Evolutionary conservation across 208 protist species (phyloP).

Genomic region (Crithidia fasciculata): DNA sequence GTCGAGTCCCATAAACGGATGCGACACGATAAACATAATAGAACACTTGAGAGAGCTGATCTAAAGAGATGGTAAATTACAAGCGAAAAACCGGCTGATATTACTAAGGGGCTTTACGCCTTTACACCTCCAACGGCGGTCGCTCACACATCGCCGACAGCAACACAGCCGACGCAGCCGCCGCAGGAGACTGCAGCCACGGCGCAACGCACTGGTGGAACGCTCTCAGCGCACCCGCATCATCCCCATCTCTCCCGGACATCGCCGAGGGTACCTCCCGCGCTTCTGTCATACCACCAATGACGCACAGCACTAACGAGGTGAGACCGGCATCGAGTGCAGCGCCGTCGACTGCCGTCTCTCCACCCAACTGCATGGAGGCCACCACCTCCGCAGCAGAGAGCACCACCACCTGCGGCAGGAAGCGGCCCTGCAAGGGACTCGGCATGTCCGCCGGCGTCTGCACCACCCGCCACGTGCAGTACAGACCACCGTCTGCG

Average conservation of each 20-base stretch:
- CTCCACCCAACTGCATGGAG: neutral
- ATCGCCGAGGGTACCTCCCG: neutral
- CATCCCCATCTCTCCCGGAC: neutral
- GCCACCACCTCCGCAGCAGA: constrained; percentile 24
- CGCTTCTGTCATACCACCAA: constrained; percentile 15
- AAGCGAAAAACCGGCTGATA: neutral
- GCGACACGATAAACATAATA: too few relatives aligned
- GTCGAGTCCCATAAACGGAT: too few relatives aligned
- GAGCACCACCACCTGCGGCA: constrained; percentile 42
- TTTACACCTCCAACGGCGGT: neutral
- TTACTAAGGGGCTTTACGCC: neutral
- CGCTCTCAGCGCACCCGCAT: constrained; percentile 4
- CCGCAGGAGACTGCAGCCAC: constrained; percentile 19
- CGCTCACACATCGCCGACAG: constrained; percentile 15
- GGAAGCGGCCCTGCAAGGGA: constrained; percentile 40
- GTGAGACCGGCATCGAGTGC: constrained; percentile 5
- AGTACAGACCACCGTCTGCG: constrained; percentile 13
- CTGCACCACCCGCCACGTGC: constrained; percentile 49
- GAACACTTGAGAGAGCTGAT: too few relatives aligned
- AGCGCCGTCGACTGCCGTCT: neutral
- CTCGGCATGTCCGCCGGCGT: constrained; percentile 21
- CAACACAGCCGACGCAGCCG: constrained; percentile 7
- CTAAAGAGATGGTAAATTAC: too few relatives aligned
- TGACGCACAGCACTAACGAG: constrained; percentile 29
- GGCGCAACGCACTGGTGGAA: constrained; percentile 26